Base-by-base conservation (phyloP, 2,329 filamentous ascomycete species). In the Aspergillus sp. region DNA sequence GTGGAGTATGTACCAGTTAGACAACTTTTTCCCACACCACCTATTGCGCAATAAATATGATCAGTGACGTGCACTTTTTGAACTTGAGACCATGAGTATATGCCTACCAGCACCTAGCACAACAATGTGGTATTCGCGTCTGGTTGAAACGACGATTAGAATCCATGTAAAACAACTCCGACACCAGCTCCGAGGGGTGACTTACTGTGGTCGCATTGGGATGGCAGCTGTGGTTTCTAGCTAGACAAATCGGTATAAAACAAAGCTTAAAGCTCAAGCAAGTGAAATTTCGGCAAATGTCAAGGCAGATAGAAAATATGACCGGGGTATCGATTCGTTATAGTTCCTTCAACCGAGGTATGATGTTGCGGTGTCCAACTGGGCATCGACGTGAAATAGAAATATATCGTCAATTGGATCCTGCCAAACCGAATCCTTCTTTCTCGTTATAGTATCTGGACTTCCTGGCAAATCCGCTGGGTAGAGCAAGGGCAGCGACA, bases 21-120 rank as follows among this genome's bases (percentile, higher is more conserved):
- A 75, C 89, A 94, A 67, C 88, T 94, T 71, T 95, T 95, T 50
- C 89, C 89, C 62, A 95, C 89, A 66, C 89, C 89, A 70, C 89
- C 86, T 89, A 66, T 59, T 60, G 46, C 37, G 48, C 35, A 41
- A 40, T 19, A 45, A 39, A 29, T 48, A 47, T 47, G 40, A 58
- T 56, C 53, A 54, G 52, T 46, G 37, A 10, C 5, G 30, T n/a
- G 30, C 6, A 6, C 29, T 27, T 12, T 33, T 13, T 3, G 13
- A 30, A 31, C 5, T 27, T 11, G 28, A 39, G 37, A 10, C 37
- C 27, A 29, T 32, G 50, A 43, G 42, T 40, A 27, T 49, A 50
- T 46, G 47, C 53, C 62, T 71, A 86, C 85, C 86, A 73, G 86
- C 84, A 64, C 87, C 87, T 55, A 90, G 75, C 51, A 90, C 87